Percentiles rank a stretch among this genome's conserved stretches.
Evolutionary conservation across 2,329 filamentous ascomycete genomes (phyloP).

Genomic region (Didymella segeticola): DNA sequence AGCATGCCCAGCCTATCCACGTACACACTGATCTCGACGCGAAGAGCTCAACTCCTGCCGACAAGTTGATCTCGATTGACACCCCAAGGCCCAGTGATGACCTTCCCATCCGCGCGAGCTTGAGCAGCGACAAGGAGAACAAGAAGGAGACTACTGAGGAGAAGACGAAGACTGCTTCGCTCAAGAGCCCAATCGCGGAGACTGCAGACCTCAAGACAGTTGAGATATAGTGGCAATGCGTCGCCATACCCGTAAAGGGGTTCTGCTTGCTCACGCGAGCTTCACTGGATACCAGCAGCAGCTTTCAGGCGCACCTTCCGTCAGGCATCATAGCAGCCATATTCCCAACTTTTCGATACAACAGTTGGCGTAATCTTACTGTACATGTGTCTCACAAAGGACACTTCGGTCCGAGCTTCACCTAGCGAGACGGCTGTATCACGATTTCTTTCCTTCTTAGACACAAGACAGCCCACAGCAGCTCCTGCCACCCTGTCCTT

Average conservation of each 20-base stretch:
- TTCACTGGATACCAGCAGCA: constrained; percentile 17
- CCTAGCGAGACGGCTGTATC: constrained; percentile 19
- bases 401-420: neutral
- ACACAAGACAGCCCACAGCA: constrained; percentile 4
- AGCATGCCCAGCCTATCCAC: constrained; percentile 54
- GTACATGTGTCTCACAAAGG: constrained; percentile 11
- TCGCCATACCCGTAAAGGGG: neutral
- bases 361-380: constrained; percentile 18
- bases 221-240: constrained; percentile 49
- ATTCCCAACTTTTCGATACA: constrained; percentile 13
- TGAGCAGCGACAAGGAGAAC: constrained; percentile 50
- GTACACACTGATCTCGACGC: constrained; percentile 46
- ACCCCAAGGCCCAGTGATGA: constrained; percentile 51
- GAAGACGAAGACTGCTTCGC: constrained; percentile 26
- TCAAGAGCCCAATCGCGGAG: constrained; percentile 41
- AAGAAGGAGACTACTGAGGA: constrained; percentile 36
- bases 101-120: constrained; percentile 38
- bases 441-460: constrained; percentile 20
- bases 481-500: neutral
- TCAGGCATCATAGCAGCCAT: constrained; percentile 5
- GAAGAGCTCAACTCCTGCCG: constrained; percentile 34
- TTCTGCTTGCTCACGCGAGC: constrained; percentile 2
- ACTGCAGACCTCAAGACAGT: constrained; percentile 56
- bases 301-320: constrained; percentile 5
- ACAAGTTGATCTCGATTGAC: constrained; percentile 54